Evolutionary conservation across 2,329 filamentous ascomycete genomes (phyloP), one percentile per base, ranked within the genome.

Genomic region (Magnaporthales sp.): DNA sequence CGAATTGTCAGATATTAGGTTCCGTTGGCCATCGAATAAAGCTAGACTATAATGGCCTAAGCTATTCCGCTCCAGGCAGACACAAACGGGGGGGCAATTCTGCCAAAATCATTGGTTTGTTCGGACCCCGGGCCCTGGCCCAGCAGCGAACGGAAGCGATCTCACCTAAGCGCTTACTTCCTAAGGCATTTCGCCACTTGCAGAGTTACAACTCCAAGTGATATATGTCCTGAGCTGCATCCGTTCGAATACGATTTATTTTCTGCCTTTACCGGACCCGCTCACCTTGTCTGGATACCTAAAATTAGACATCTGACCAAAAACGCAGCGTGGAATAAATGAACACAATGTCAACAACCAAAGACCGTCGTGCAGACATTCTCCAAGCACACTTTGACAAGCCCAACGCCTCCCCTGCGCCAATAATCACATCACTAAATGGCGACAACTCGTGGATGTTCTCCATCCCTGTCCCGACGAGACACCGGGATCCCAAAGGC

Each of bases 381-480:
- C 63, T 56, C 63, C 6, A 64, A n/a, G 63, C 63, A 26, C 38
- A 64, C 31, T 54, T 64, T 24, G 22, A 32, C 22, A 46, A 27
- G 9, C 63, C 63, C 10, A 27, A 15, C 32, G 32, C 32, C 11
- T 8, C 5, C 31, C 19, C 32, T 11, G 11, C 24, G 13, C 32
- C 63, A 24, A 54, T 64, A 32, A 26, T 64, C 8, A 64, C 63
- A 38, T 29, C 38, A 0, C 63, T 64, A 1, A 64, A 64, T 27
- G 63, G 31, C 31, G 63, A 64, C 32, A 54, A 46, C 22, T 46
- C 63, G 31, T 64, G 63, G 63, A 22, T 64, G 22, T 26, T 51
- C 32, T 64, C 63, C 19, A 51, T 64, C n/a, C 63, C 38, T 13
- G 22, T 64, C 30, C 62, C 62, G 1, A 11, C 15, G 13, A 46